Evolutionary conservation across 495 filamentous ascomycete species (phyloP).

Genomic region (Talaromyces wortmannii): DNA sequence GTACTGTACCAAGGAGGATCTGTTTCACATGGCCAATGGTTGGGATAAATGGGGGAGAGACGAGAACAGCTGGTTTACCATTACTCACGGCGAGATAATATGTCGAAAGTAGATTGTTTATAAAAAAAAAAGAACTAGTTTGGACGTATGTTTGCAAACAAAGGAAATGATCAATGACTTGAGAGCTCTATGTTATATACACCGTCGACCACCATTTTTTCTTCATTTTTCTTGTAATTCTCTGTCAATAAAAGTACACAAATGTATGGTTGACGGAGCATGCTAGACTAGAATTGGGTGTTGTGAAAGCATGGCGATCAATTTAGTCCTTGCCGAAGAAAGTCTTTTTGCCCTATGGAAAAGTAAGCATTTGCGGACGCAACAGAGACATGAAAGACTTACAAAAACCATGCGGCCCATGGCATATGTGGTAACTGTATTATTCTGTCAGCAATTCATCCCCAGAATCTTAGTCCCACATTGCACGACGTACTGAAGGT

Average conservation of each 20-base stretch:
- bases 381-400: conserved; percentile 10
- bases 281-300: conserved; percentile 7
- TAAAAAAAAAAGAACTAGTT: neutral
- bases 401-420: conserved; percentile 54
- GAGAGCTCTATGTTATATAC: conserved; percentile 31
- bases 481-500: neutral
- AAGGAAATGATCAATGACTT: neutral
- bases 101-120: neutral
- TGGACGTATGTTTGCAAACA: neutral
- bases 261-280: conserved; percentile 8
- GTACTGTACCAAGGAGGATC: conserved; percentile 23
- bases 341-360: conserved; percentile 71
- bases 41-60: conserved; percentile 26
- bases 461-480: neutral
- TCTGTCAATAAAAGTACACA: conserved; percentile 33
- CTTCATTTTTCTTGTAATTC: conserved; percentile 22
- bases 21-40: conserved; percentile 21
- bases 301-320: conserved; percentile 4
- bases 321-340: conserved; percentile 67
- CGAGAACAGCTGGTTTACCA: conserved; percentile 31
- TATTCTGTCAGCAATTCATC: too few relatives aligned
- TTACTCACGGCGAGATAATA: conserved; percentile 32
- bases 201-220: conserved; percentile 26
- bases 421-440: conserved; percentile 43
- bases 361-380: conserved; percentile 2